These are phyloP conservation scores for Liriodendron chinense DNA, from an alignment of 164 flowering plant species.

Conservation along the genomic window DNA sequence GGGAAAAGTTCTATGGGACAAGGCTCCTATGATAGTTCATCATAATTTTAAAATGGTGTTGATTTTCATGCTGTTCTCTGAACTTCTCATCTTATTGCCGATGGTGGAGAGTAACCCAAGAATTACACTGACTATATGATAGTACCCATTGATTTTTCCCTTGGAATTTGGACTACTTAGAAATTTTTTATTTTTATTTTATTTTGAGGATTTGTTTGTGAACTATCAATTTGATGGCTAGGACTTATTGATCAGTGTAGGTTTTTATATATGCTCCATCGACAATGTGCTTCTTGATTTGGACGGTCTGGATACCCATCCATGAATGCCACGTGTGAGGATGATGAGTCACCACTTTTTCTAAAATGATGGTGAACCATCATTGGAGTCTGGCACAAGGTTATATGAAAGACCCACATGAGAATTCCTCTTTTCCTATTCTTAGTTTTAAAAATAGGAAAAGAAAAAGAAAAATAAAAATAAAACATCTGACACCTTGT, in stretches of 20 bases:
- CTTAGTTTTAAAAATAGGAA: not conserved
- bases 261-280: too few relatives aligned
- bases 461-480: too few relatives aligned
- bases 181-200: too few relatives aligned
- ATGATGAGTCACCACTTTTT: not conserved
- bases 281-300: too few relatives aligned
- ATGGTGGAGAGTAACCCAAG: too few relatives aligned
- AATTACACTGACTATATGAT: not conserved
- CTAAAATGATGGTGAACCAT: not conserved
- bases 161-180: not conserved
- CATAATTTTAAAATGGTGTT: not conserved
- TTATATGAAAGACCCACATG: not conserved
- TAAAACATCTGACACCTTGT: too few relatives aligned
- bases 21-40: not conserved
- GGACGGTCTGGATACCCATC: not conserved
- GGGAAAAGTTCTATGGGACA: conserved; percentile 5
- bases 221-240: too few relatives aligned
- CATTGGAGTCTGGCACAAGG: not conserved
- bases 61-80: not conserved
- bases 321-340: not conserved
- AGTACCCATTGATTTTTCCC: not conserved
- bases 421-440: not conserved
- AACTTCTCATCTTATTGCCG: not conserved
- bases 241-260: too few relatives aligned
- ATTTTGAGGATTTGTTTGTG: too few relatives aligned